These are phyloP conservation scores for Trichoderma brevicompactum DNA, from an alignment of 2,329 filamentous ascomycete genomes.

Conservation along the genomic window DNA sequence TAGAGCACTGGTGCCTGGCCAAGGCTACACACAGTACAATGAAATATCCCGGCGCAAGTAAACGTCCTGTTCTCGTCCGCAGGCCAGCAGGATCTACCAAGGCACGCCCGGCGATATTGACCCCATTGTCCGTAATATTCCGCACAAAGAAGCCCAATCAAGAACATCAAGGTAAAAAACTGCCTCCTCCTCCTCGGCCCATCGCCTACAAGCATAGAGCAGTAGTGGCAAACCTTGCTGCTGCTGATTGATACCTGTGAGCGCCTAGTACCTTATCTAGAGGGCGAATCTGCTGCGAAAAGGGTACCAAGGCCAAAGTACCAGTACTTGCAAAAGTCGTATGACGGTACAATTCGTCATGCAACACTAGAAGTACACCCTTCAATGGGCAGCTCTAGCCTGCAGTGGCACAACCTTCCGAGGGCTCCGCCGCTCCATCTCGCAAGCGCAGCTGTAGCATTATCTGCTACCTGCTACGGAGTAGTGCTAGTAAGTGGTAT, in stretches of 20 bases:
- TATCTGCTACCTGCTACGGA: too few relatives aligned
- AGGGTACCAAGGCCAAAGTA: slow-evolving; percentile 40
- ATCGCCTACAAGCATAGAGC: not conserved
- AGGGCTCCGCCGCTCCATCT: slow-evolving; percentile 23
- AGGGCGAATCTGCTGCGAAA: not conserved
- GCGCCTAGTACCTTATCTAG: not conserved
- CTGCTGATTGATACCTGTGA: not conserved
- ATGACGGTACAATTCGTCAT: slow-evolving; percentile 46
- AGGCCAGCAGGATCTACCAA: not conserved
- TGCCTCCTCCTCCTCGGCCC: not conserved
- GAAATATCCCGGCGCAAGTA: too few relatives aligned
- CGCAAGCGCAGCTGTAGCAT: not conserved
- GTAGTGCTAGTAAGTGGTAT: too few relatives aligned
- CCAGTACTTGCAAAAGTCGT: slow-evolving; percentile 40
- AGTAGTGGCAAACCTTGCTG: slow-evolving; percentile 1
- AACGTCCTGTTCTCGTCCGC: too few relatives aligned
- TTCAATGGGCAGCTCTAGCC: slow-evolving; percentile 27
- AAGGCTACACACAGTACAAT: too few relatives aligned
- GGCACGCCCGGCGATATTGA: not conserved
- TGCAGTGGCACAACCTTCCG: slow-evolving; percentile 15
- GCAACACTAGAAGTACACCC: slow-evolving; percentile 42
- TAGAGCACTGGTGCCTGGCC: too few relatives aligned
- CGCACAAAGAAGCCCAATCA: not conserved
- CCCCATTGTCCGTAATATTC: slow-evolving; percentile 4
- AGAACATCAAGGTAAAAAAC: not conserved